Conservation (phyloP, 2,329 filamentous ascomycete genomes). For the Aspergillus fumigatiaffinis region DNA sequence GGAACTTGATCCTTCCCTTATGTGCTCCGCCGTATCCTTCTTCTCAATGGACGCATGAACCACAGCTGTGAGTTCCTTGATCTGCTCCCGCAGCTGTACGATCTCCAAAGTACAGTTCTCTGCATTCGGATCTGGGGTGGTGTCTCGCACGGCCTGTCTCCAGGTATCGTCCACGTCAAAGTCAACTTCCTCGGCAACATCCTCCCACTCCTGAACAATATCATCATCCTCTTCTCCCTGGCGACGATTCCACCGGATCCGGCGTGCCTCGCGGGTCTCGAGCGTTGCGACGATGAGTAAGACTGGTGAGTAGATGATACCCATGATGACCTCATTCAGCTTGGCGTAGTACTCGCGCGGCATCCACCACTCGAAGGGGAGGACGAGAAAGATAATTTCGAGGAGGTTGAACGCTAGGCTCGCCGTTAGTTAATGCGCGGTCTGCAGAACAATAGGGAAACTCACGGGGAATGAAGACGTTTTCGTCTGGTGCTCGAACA, state of each 20-base stretch:
- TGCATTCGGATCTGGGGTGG: constrained; percentile 75
- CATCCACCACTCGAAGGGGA: constrained; percentile 97
- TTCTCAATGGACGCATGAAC: constrained; percentile 54
- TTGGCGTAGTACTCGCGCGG: constrained; percentile 66
- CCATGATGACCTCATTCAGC: constrained; percentile 88
- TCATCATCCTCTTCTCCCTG: constrained; percentile 88
- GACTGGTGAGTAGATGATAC: constrained; percentile 75
- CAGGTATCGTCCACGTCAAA: constrained; percentile 76
- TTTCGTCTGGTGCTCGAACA: constrained; percentile 93
- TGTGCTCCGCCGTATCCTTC: constrained; percentile 7
- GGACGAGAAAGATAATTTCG: constrained; percentile 72
- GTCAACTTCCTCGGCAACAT: constrained; percentile 64
- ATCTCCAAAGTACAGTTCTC: constrained; percentile 70
- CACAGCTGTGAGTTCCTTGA: constrained; percentile 61
- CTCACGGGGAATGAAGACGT: constrained; percentile 84
- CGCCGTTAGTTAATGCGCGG: neutral
- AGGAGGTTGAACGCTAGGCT: constrained; percentile 74
- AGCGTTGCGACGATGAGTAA: constrained; percentile 72
- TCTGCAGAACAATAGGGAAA: neutral
- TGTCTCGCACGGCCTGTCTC: constrained; percentile 72
- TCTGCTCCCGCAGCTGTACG: constrained; percentile 41
- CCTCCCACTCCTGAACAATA: constrained; percentile 87
- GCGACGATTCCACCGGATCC: constrained; percentile 68
- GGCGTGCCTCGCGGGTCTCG: constrained; percentile 62
- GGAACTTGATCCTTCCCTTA: constrained; percentile 11